phyloP scores from a whole-genome alignment of 129 eudicot genomes.

The Saposhnikovia divaricata region DNA sequence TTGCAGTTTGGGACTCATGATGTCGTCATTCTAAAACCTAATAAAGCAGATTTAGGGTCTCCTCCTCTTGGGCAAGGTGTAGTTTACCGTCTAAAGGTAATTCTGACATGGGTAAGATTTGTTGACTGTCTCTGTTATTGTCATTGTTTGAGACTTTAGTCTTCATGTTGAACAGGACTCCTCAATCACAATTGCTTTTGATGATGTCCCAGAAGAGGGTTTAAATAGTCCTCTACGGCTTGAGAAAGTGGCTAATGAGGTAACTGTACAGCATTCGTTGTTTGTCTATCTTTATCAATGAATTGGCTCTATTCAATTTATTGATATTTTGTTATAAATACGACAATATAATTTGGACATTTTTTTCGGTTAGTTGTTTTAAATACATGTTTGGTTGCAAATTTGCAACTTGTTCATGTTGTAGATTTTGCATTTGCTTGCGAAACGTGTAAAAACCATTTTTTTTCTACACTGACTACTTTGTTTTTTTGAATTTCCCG shows the following conservation, averaged over 20 bases:
- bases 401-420: neutral
- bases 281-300: neutral
- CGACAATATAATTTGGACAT: neutral
- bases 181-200: constrained; percentile 90
- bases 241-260: constrained; percentile 94
- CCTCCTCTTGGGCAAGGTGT: constrained; percentile 99
- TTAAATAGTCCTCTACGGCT: constrained; percentile 88
- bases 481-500: neutral
- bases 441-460: neutral
- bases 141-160: neutral
- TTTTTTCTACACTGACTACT: neutral
- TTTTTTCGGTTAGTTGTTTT: neutral
- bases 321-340: neutral
- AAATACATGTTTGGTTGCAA: neutral
- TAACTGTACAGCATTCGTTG: constrained; percentile 15
- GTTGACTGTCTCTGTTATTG: neutral
- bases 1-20: constrained; percentile 95
- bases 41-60: constrained; percentile 84
- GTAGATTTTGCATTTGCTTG: neutral
- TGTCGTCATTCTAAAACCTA: constrained; percentile 80
- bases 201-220: constrained; percentile 98
- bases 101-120: neutral
- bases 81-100: constrained; percentile 88
- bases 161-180: constrained; percentile 50
- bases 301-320: neutral